These are phyloP conservation scores for Coniella vitis DNA, from an alignment of 2,329 filamentous ascomycete species.

Conservation along the genomic window DNA sequence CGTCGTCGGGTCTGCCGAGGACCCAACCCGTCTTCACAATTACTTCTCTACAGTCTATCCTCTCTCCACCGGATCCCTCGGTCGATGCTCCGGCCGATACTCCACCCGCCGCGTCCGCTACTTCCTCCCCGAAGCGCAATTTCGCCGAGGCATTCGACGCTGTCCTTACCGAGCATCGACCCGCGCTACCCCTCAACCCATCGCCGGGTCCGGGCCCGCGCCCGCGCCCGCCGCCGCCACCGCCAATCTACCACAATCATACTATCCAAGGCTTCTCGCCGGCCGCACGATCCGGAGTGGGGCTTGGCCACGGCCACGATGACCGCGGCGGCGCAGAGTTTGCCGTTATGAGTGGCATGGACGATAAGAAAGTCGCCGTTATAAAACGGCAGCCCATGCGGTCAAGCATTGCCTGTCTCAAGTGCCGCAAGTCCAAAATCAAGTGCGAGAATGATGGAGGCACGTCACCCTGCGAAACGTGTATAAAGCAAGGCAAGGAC, in stretches of 20 bases:
- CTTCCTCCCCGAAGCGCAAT: conserved; percentile 30
- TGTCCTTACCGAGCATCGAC: conserved; percentile 22
- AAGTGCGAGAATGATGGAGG: conserved; percentile 78
- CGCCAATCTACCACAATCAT: conserved; percentile 18
- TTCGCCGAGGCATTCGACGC: conserved; percentile 29
- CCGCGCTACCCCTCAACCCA: conserved; percentile 23
- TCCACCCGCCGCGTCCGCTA: conserved; percentile 20
- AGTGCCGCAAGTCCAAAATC: conserved; percentile 75
- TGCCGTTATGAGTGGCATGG: conserved; percentile 27
- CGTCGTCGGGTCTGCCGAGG: conserved; percentile 29
- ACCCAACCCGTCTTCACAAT: conserved; percentile 39
- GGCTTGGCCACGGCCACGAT: conserved; percentile 17
- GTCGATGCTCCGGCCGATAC: conserved; percentile 30
- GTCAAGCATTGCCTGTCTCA: conserved; percentile 71
- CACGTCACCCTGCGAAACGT: conserved; percentile 65
- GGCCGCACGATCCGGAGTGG: conserved; percentile 5
- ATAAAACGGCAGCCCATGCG: conserved; percentile 54
- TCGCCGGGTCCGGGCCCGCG: conserved; percentile 20
- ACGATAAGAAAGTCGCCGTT: conserved; percentile 34
- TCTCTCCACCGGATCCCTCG: conserved; percentile 38
- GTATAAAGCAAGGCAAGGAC: conserved; percentile 62
- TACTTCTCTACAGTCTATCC: conserved; percentile 44
- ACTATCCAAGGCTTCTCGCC: conserved; percentile 14
- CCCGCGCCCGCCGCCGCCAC: conserved; percentile 21
- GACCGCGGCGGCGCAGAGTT: conserved; percentile 20